Evolutionary conservation across 768 basidiomycete genomes (phyloP), one percentile per base, ranked within the genome.

Genomic region (Leucocoprinus birnbaumii): DNA sequence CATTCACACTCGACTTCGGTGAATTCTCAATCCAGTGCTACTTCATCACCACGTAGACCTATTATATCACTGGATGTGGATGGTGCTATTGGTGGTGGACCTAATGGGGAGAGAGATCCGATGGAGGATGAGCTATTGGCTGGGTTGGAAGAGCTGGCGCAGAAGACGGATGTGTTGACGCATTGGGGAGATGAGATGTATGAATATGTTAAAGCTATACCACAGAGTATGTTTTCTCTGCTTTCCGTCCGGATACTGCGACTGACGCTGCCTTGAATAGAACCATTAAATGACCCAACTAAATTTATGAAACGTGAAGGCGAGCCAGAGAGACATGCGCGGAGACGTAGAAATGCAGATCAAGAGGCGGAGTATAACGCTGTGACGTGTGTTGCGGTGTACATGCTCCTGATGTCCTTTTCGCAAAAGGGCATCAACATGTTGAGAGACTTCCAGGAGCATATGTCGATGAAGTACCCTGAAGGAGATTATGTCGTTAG

Each of bases 141-240:
- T 2, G 68, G 73, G 18, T 73, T 98, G 41, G 96, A 98, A 65
- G 90, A 95, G 59, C 74, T 95, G 2, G 96, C 95, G 31, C 92
- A 97, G 77, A 99, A 98, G 79, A 96, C 96, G 31, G 86, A 91
- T 57, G 94, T 95, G 50, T 73, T 98, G 56, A 89, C 90, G 54
- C 87, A 90, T 58, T 96, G 94, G 84, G 97, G 91, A 19, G 96
- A 98, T 60, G 89, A 94, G 76, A 87, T 97, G 82, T 90, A 91
- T 62, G 90, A 91, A 62, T 86, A 84, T 64, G 89, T 94, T 24
- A 92, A 92, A 67, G 87, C 85, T 14, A 76, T 90, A 34, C 89
- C 91, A 19, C 86, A 91, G 69, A 91, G 89, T 92, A 61, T 38
- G 89, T 78, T 55, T 22, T 53, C 34, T 51, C n/a, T n/a, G 41